Conservation (phyloP, 768 basidiomycete genomes). For the Amanita jacksonii region DNA sequence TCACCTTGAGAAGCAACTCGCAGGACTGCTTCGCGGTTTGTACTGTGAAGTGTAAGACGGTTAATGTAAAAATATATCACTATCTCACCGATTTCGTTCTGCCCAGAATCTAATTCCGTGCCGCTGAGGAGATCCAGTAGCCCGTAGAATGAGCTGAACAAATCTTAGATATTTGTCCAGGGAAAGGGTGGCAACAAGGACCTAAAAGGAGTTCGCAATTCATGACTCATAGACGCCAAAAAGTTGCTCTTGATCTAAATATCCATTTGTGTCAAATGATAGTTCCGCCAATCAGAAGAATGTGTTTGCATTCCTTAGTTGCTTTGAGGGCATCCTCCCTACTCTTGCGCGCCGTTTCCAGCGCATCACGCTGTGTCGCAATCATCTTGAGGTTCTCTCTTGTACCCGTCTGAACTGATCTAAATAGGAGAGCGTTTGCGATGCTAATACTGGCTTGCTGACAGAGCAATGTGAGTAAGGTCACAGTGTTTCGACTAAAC, state of each 20-base stretch:
- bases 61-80: neutral
- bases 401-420: constrained; percentile 65
- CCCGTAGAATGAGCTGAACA: constrained; percentile 60
- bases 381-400: constrained; percentile 73
- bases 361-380: constrained; percentile 55
- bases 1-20: constrained; percentile 60
- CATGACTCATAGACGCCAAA: constrained; percentile 69
- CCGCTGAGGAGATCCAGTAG: constrained; percentile 65
- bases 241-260: constrained; percentile 69
- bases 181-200: constrained; percentile 14
- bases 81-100: constrained; percentile 54
- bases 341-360: constrained; percentile 61
- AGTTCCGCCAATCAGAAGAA: too few species aligned
- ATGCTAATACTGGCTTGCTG: constrained; percentile 74
- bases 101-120: constrained; percentile 58
- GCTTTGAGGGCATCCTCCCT: constrained; percentile 67
- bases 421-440: constrained; percentile 64
- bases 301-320: constrained; percentile 44
- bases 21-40: constrained; percentile 76
- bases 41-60: constrained; percentile 26
- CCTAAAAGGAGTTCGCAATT: constrained; percentile 72
- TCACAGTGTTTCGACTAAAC: constrained; percentile 51
- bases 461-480: constrained; percentile 52
- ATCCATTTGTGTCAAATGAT: too few species aligned
- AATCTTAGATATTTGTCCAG: constrained; percentile 2